phyloP scores from a whole-genome alignment of 768 basidiomycete species.

The Amanita brunnescens region DNA sequence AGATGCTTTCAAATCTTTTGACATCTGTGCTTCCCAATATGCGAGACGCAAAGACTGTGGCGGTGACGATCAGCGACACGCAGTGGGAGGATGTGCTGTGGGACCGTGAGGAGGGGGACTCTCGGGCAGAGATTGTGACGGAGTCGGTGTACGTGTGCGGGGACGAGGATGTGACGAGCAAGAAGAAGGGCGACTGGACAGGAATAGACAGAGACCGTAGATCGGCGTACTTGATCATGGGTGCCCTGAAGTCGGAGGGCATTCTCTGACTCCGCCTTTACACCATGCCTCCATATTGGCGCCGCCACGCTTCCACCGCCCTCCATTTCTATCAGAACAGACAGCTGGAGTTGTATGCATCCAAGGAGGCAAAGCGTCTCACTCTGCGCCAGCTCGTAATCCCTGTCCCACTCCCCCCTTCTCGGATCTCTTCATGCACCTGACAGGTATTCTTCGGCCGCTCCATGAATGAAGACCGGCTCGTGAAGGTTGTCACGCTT shows the following conservation, averaged over 20 bases:
- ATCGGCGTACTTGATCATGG: slow-evolving; percentile 73
- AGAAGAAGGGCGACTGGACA: slow-evolving; percentile 61
- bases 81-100: slow-evolving; percentile 80
- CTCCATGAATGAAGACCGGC: slow-evolving; percentile 66
- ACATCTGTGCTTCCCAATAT: slow-evolving; percentile 69
- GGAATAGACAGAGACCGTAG: slow-evolving; percentile 73
- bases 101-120: slow-evolving; percentile 64
- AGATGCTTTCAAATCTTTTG: slow-evolving; percentile 66
- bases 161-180: slow-evolving; percentile 39
- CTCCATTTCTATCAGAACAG: slow-evolving; percentile 76
- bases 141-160: slow-evolving; percentile 59
- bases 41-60: slow-evolving; percentile 63
- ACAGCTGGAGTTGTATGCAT: slow-evolving; percentile 74
- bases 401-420: slow-evolving; percentile 10
- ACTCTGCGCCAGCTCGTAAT: slow-evolving; percentile 72
- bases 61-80: slow-evolving; percentile 67
- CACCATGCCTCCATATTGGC: not conserved
- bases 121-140: slow-evolving; percentile 16
- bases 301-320: slow-evolving; percentile 14
- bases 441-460: slow-evolving; percentile 78
- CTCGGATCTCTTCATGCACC: not conserved
- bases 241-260: slow-evolving; percentile 65
- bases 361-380: slow-evolving; percentile 60
- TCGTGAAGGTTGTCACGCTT: slow-evolving; percentile 51
- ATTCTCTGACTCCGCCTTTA: slow-evolving; percentile 30